Percentiles rank a stretch among this genome's conserved stretches.
Evolutionary conservation across 176 grass and related monocot species (phyloP).

Genomic region (Musa troglodytarum): DNA sequence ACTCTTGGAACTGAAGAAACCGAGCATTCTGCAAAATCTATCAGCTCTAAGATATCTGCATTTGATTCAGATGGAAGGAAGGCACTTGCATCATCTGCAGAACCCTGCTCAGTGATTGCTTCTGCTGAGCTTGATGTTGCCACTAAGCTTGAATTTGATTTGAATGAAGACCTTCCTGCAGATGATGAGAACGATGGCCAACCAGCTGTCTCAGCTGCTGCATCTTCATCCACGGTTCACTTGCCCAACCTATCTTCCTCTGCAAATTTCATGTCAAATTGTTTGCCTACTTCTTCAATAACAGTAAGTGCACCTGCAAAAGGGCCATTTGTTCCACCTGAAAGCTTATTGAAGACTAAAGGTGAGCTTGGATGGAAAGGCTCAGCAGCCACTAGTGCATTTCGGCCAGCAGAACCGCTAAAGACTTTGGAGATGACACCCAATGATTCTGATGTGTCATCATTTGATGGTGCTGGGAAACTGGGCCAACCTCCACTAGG

Average conservation of each 20-base stretch:
- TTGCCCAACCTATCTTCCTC: conserved; percentile 28
- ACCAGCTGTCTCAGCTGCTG: conserved; percentile 25
- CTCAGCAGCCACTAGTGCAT: conserved; percentile 75
- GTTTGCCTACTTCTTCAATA: conserved; percentile 44
- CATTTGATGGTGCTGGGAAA: conserved; percentile 33
- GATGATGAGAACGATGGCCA: conserved; percentile 52
- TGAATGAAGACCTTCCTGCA: conserved; percentile 65
- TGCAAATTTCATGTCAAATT: conserved; percentile 25
- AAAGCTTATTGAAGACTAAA: conserved; percentile 51
- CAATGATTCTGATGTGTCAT: conserved; percentile 21
- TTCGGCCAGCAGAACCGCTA: conserved; percentile 60
- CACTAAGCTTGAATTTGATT: conserved; percentile 62
- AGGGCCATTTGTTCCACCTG: conserved; percentile 61
- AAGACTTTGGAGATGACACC: conserved; percentile 48
- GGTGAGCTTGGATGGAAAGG: conserved; percentile 78
- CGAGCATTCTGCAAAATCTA: conserved; percentile 23
- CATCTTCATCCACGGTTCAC: conserved; percentile 32
- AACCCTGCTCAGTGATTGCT: conserved; percentile 27
- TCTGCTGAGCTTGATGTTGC: conserved; percentile 34
- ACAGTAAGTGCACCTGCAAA: conserved; percentile 70
- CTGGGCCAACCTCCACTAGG: conserved; percentile 35
- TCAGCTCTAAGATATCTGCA: conserved; percentile 20
- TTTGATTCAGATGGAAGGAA: conserved; percentile 26
- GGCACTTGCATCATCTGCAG: conserved; percentile 37
- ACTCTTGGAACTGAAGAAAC: conserved; percentile 12